Base-by-base conservation (phyloP, 2,329 filamentous ascomycete species). In the Aspergillus fumigatiaffinis region DNA sequence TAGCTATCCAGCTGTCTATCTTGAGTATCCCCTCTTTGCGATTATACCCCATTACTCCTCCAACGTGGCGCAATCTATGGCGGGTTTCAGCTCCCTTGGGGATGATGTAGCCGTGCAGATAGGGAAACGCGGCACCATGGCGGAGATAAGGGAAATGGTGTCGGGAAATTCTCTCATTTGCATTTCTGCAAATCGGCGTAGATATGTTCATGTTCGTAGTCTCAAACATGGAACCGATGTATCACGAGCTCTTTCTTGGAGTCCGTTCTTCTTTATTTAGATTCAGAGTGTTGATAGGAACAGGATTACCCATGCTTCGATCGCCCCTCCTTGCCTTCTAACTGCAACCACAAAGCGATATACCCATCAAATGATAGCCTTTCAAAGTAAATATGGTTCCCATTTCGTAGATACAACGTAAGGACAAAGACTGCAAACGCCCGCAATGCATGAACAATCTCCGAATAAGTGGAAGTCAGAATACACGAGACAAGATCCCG, bases 391-490 rank as follows among this genome's bases (percentile, higher is more conserved):
- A 59, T 44, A 64, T 57, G 42, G 56, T 47, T 59, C 51, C 44
- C 44, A 47, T 47, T 47, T 25, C 44, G 25, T 47, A 23, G 21
- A 23, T 47, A 47, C 44, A 47, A 20, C 32, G 14, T 17, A 38
- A 38, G 4, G 2, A 46, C n/a, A 23, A 23, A 26, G 54, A 58
- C 56, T 55, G 56, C 50, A 69, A 17, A 69, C 68, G 68, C 68
- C 68, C 58, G 63, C 63, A 70, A 71, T 70, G 68, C 68, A 68
- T 60, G 46, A 57, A 57, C 52, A 6, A n/a, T 51, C 35, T 25
- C 41, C n/a, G 46, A 44, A 57, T 53, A 48, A 55, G 52, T 25
- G 57, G 49, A 52, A 48, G 41, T 50, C 17, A 56, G 49, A 50
- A 61, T 51, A 53, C 53, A 54, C 23, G 59, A 51, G 52, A 58